A percentile compares a stretch with the other conserved stretches of the same genome.
Evolutionary conservation across 768 basidiomycete species (phyloP).

Genomic region (Symmetrospora coprosmae): DNA sequence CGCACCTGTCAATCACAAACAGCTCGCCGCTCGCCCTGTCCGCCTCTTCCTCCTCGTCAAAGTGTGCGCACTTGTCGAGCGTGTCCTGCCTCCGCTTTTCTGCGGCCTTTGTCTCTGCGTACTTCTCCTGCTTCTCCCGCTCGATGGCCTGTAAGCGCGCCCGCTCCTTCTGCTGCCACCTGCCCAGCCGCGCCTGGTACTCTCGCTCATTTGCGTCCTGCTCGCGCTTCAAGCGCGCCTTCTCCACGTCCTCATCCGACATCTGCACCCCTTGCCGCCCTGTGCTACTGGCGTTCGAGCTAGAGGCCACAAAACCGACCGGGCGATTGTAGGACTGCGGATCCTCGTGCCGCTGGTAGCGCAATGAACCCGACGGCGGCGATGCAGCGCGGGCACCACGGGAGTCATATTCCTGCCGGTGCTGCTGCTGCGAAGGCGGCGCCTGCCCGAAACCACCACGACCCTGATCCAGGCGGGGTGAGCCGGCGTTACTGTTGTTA

Average conservation of each 20-base stretch:
- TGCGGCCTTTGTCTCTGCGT: constrained; percentile 57
- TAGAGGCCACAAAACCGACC: constrained; percentile 54
- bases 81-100: constrained; percentile 49
- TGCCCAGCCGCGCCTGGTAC: constrained; percentile 80
- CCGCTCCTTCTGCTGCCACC: constrained; percentile 82
- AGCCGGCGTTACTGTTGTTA: background rate
- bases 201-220: constrained; percentile 46
- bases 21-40: constrained; percentile 84
- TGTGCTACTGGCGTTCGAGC: constrained; percentile 8
- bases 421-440: constrained; percentile 39
- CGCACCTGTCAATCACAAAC: constrained; percentile 82
- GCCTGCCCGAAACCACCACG: background rate
- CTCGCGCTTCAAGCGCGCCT: background rate
- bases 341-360: no score
- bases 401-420: no score
- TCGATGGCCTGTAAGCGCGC: constrained; percentile 48
- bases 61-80: constrained; percentile 59
- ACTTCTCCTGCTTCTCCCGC: constrained; percentile 40
- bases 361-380: no score
- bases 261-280: background rate
- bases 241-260: constrained; percentile 23
- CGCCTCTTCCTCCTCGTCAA: constrained; percentile 76
- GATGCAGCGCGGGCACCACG: no score
- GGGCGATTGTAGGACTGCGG: constrained; percentile 66
- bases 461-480: constrained; percentile 9